A percentile compares a stretch with the other conserved stretches of the same genome.
Evolutionary conservation across 192 early-diverging fungal genomes (phyloP).

Genomic region (Rhizophagus clarus): DNA sequence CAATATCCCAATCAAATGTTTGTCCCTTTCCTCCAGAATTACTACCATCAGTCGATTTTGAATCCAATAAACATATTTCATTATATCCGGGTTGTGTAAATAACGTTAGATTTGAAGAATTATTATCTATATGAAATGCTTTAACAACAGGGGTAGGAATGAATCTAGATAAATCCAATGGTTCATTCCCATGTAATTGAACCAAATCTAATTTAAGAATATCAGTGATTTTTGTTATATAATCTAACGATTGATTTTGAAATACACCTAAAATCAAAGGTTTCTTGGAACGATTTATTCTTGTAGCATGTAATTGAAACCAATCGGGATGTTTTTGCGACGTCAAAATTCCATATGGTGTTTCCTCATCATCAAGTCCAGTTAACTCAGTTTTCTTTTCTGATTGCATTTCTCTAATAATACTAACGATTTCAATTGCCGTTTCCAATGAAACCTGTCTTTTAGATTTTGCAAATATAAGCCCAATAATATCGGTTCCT

Average conservation of each 20-base stretch:
- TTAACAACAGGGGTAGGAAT: conserved; percentile 87
- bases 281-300: conserved; percentile 49
- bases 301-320: conserved; percentile 51
- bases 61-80: conserved; percentile 61
- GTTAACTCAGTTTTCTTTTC: conserved; percentile 25
- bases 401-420: conserved; percentile 54
- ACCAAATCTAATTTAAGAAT: conserved; percentile 82
- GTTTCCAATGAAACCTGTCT: conserved; percentile 69
- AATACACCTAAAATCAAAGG: conserved; percentile 96
- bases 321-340: conserved; percentile 33
- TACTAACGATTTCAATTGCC: conserved; percentile 74
- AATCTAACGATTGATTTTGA: conserved; percentile 75
- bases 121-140: conserved; percentile 82
- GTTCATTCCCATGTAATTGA: conserved; percentile 91
- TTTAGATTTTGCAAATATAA: conserved; percentile 88
- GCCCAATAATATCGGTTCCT: conserved; percentile 90
- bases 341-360: not conserved
- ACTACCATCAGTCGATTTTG: conserved; percentile 52
- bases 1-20: conserved; percentile 86
- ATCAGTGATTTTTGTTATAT: conserved; percentile 69
- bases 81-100: conserved; percentile 59
- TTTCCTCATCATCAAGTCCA: conserved; percentile 35
- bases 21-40: conserved; percentile 80
- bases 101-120: conserved; percentile 39
- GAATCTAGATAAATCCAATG: conserved; percentile 60